phyloP scores from a whole-genome alignment of 441 rosid genomes.

The Codiaeum variegatum region DNA sequence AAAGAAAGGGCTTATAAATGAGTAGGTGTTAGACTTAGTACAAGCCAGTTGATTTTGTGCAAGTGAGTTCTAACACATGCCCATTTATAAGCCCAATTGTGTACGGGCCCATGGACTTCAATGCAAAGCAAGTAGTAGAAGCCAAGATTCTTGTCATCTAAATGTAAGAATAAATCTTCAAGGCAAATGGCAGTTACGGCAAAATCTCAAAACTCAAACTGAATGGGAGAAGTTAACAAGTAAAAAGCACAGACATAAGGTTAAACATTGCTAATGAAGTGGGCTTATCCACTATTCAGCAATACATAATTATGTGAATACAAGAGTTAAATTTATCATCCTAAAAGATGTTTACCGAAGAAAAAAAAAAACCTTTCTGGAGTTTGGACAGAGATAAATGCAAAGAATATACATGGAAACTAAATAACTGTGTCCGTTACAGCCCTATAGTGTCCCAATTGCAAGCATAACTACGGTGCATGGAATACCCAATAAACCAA shows the following conservation, averaged over 20 bases:
- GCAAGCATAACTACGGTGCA: background rate
- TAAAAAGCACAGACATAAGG: background rate
- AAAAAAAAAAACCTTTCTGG: no score
- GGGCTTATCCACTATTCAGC: background rate
- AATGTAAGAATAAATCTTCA: background rate
- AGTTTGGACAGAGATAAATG: background rate
- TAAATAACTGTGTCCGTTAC: background rate
- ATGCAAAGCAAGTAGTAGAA: conserved; percentile 10
- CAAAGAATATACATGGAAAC: background rate
- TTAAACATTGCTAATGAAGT: background rate
- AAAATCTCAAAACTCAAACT: conserved; percentile 3
- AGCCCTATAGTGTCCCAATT: background rate
- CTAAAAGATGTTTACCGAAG: background rate
- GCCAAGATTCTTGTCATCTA: background rate
- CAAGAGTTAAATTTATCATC: background rate
- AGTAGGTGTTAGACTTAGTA: no score
- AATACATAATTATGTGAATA: background rate
- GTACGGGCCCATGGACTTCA: no score
- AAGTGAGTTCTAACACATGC: no score
- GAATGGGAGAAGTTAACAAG: conserved; percentile 8
- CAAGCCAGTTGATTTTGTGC: no score
- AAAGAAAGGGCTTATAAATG: no score
- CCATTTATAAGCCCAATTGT: no score
- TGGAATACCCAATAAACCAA: background rate
- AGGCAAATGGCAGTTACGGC: conserved; percentile 9